Base-by-base conservation (phyloP, 768 basidiomycete genomes). In the Naganishia vishniacii region DNA sequence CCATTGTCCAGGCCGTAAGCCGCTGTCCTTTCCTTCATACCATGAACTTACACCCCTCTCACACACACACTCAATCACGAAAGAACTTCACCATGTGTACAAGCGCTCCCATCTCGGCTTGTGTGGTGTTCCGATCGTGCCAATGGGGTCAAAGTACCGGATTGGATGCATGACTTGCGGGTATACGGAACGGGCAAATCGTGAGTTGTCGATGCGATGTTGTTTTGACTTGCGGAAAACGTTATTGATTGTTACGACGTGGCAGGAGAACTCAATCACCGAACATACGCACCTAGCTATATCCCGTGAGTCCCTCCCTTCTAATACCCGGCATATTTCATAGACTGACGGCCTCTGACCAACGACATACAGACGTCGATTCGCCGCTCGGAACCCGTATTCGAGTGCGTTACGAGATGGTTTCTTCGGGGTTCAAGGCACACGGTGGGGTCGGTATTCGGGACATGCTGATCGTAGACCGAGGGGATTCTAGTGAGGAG, bases 81-180 rank as follows among this genome's bases (percentile, higher is more conserved):
- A 6, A 51, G 49, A 51, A 20, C 31, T 51, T 3, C 49, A 51
- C 31, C 25, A 51, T 18, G 49, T 51, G 2, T 51, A 51, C 49
- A 28, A 32, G 13, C 11, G 31, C 29, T 51, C 49, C 29, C n/a
- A 26, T 13, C 29, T 51, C 5, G 32, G 29, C 18, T 31, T 51
- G 29, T 51, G 49, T 25, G 49, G 49, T 5, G n/a, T 51, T 20
- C 49, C 49, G 4, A 31, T 51, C 11, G 18, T 51, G 16, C 49
- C 49, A 1, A 29, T 32, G 49, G 49, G 49, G 4, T 51, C 49
- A 2, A 51, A 51, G 31, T 26, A 16, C n/a, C 31, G 49, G 5
- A n/a, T 51, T 13, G 49, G 29, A 18, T 51, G 49, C 49, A 12
- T 51, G 11, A 28, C 20, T 29, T 51, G 49, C 49, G 49, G 49